Evolutionary conservation across 768 basidiomycete species (phyloP), one percentile per base, ranked within the genome.

Genomic region (Macrolepiota fuliginosa): DNA sequence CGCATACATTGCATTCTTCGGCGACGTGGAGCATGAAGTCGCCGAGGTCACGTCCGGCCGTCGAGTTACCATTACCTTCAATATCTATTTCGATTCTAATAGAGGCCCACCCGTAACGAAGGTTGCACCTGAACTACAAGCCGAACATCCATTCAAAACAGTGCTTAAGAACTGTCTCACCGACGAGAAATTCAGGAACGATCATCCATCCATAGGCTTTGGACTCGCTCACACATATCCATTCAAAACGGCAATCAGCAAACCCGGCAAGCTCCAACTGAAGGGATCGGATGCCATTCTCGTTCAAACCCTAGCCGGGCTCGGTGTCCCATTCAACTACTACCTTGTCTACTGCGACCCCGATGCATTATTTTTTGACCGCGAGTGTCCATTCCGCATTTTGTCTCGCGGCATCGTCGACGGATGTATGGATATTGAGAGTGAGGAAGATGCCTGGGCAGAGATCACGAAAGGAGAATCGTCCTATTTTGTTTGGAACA

Each of bases 11-110:
- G 77, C 73, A 32, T 75, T 75, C 63, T 75, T 65, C 62, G 72
- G 74, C 64, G 76, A 77, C 62, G 70, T 81, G 56, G 76, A 76
- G 56, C 76, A 79, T 56, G 76, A 78, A 66, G 74, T 79, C 19
- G 47, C 64, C 0, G 62, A 65, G 1, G 75, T 80, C 4, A 63
- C 52, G 1, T 70, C 75, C 0, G 78, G 78, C 0, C 65, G 76
- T 66, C 72, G 78, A 9, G 71, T 79, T 2, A 79, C 77, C 0
- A 63, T 81, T 37, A 79, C 77, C 1, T 79, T 76, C 63, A 79
- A 79, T 66, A 74, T 79, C 39, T 77, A 74, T 61, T 67, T 74
- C 29, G 60, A 42, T 7, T 24, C 67, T 62, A 39, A 25, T 40
- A 40, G 5, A 3, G 27, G 25, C 19, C 27, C 39, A 12, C 37